Conservation (phyloP, 2,329 filamentous ascomycete genomes). For the Diatrype stigma region DNA sequence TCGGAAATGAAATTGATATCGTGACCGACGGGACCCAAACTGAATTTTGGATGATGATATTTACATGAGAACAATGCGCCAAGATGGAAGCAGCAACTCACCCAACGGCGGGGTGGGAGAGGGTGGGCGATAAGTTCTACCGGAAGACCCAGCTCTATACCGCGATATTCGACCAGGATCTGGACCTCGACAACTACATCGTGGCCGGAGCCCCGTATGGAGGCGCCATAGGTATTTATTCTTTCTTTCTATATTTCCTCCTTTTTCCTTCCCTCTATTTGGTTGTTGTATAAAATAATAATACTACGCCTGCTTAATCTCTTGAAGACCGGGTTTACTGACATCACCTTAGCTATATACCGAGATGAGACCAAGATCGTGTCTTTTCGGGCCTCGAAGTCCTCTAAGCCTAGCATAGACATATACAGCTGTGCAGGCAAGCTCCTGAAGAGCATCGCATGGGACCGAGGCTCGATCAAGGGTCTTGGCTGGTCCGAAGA, state of each 20-base stretch:
- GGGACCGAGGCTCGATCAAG: constrained; percentile 85
- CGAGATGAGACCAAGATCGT: constrained; percentile 84
- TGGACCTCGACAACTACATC: constrained; percentile 92
- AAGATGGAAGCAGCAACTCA: constrained; percentile 52
- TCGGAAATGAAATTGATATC: neutral
- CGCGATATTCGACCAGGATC: constrained; percentile 84
- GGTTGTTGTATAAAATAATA: no score
- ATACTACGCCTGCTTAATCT: no score
- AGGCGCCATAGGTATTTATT: constrained; percentile 76
- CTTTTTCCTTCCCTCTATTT: no score
- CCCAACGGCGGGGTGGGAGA: constrained; percentile 89
- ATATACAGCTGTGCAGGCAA: constrained; percentile 92
- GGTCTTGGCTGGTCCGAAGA: constrained; percentile 96
- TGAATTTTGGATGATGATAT: constrained; percentile 23
- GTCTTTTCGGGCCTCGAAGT: constrained; percentile 67
- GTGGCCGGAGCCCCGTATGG: constrained; percentile 89
- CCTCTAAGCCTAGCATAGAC: constrained; percentile 80
- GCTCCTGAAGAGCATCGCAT: constrained; percentile 78
- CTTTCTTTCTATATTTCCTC: no score
- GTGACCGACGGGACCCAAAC: neutral
- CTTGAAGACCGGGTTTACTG: no score
- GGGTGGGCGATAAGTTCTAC: constrained; percentile 89
- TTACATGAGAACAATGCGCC: constrained; percentile 12
- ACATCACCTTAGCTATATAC: constrained; percentile 65
- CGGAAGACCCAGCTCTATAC: constrained; percentile 93